Percentiles rank a stretch among this genome's conserved stretches.
phyloP scores from a whole-genome alignment of 1,284 basidiomycete genomes.

The Austroboletus novae-zelandiae region DNA sequence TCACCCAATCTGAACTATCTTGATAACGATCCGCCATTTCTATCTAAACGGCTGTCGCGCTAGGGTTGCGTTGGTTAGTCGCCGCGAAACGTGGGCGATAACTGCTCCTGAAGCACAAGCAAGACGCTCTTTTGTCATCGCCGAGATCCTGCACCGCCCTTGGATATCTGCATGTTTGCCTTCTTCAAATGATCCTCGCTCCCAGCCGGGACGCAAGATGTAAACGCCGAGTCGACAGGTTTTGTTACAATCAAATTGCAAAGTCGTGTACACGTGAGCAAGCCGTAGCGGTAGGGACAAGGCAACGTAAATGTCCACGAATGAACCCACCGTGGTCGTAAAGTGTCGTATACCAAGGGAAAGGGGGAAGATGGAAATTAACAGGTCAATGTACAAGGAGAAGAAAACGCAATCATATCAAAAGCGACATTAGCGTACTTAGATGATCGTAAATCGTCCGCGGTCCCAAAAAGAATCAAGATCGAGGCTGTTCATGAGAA shows the following conservation, averaged over 20 bases:
- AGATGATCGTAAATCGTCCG: slow-evolving; percentile 9
- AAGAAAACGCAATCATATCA: slow-evolving; percentile 9
- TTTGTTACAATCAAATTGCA: slow-evolving; percentile 27
- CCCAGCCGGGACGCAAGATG: not conserved
- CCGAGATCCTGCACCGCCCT: no score
- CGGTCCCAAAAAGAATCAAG: slow-evolving; percentile 8
- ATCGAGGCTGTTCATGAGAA: slow-evolving; percentile 19
- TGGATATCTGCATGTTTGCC: not conserved
- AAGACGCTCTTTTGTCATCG: no score
- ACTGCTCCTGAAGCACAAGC: no score
- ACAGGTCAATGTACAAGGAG: slow-evolving; percentile 16
- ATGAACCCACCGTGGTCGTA: slow-evolving; percentile 15
- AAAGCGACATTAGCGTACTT: slow-evolving; percentile 9
- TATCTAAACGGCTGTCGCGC: no score
- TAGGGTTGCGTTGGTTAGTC: no score
- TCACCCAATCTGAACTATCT: no score
- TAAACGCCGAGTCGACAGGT: slow-evolving; percentile 1
- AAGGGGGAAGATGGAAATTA: not conserved
- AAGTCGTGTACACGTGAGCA: slow-evolving; percentile 25
- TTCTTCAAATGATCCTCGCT: slow-evolving; percentile 14
- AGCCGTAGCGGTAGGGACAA: slow-evolving; percentile 4
- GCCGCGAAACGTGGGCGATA: no score
- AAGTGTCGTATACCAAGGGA: slow-evolving; percentile 12
- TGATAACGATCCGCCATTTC: no score
- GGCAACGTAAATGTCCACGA: slow-evolving; percentile 2